These are phyloP conservation scores for Scedosporium boydii DNA, from an alignment of 2,329 filamentous ascomycete genomes.

Conservation along the genomic window DNA sequence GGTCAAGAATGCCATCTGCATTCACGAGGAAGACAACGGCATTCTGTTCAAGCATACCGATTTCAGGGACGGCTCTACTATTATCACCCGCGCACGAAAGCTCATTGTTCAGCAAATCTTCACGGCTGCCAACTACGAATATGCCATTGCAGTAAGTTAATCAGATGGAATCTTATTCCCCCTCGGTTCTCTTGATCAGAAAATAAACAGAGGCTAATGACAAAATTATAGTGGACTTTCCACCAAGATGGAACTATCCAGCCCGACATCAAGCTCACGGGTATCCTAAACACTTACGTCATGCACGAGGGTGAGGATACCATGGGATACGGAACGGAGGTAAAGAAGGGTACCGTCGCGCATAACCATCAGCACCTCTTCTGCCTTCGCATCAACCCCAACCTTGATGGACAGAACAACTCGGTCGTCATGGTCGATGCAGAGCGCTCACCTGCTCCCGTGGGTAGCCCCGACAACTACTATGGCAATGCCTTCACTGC, in stretches of 20 bases:
- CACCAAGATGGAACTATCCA: constrained; percentile 82
- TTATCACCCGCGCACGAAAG: constrained; percentile 78
- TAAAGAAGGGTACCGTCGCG: constrained; percentile 72
- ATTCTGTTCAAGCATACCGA: constrained; percentile 94
- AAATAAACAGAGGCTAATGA: constrained; percentile 12
- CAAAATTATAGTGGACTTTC: background rate
- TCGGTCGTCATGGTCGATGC: constrained; percentile 80
- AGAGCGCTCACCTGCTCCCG: constrained; percentile 56
- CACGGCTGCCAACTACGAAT: constrained; percentile 94
- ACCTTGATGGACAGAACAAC: constrained; percentile 77
- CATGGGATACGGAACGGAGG: constrained; percentile 81
- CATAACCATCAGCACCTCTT: constrained; percentile 97
- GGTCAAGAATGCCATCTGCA: constrained; percentile 91
- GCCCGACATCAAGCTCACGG: constrained; percentile 83
- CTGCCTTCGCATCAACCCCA: constrained; percentile 79
- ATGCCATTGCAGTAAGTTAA: constrained; percentile 36
- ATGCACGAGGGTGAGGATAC: constrained; percentile 75
- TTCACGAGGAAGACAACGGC: constrained; percentile 87
- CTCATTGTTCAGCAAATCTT: constrained; percentile 86
- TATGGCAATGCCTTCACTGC: constrained; percentile 89
- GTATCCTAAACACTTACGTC: constrained; percentile 84
- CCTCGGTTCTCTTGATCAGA: no score
- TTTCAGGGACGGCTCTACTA: constrained; percentile 80
- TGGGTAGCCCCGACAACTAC: constrained; percentile 72
- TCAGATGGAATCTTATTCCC: no score